These are phyloP conservation scores for Calonectria hongkongensis DNA, from an alignment of 2,329 filamentous ascomycete species.

Conservation along the genomic window DNA sequence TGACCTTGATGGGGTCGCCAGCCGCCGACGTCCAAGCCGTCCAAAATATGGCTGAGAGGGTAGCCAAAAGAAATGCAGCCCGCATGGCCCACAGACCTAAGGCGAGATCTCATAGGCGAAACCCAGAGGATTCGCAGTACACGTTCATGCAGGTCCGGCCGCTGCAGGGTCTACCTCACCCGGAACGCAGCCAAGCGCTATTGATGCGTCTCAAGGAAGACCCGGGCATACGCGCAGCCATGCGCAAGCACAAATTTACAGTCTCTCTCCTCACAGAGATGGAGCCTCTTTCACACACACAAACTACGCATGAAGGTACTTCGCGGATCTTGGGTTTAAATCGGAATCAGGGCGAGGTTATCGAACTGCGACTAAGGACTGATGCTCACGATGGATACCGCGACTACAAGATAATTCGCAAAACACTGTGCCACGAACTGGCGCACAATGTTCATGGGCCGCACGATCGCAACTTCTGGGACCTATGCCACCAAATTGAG, in stretches of 20 bases:
- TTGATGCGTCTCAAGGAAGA: conserved; percentile 87
- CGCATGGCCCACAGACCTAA: conserved; percentile 58
- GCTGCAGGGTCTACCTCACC: conserved; percentile 84
- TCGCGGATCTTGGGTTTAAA: conserved; percentile 90
- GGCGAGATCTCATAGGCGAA: conserved; percentile 48
- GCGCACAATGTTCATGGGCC: conserved; percentile 92
- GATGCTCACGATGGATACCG: conserved; percentile 96
- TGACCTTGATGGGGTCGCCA: conserved; percentile 80
- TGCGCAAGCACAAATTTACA: conserved; percentile 89
- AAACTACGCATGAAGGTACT: conserved; percentile 80
- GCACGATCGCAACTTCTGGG: conserved; percentile 93
- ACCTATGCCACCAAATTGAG: conserved; percentile 90
- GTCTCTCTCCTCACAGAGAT: conserved; percentile 95
- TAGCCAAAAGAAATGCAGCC: conserved; percentile 68
- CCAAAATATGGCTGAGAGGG: conserved; percentile 67
- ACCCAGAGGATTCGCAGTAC: conserved; percentile 78
- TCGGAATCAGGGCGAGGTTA: conserved; percentile 89
- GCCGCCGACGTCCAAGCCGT: conserved; percentile 75
- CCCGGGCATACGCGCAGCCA: conserved; percentile 87
- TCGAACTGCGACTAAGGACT: conserved; percentile 92
- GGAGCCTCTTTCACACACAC: conserved; percentile 89
- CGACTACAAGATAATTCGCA: conserved; percentile 92
- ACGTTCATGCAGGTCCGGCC: conserved; percentile 88
- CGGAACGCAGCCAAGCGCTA: conserved; percentile 81
- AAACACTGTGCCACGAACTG: conserved; percentile 95